Evolutionary conservation across 2,329 filamentous ascomycete species (phyloP).

Genomic region (Boeremia lycopersici): DNA sequence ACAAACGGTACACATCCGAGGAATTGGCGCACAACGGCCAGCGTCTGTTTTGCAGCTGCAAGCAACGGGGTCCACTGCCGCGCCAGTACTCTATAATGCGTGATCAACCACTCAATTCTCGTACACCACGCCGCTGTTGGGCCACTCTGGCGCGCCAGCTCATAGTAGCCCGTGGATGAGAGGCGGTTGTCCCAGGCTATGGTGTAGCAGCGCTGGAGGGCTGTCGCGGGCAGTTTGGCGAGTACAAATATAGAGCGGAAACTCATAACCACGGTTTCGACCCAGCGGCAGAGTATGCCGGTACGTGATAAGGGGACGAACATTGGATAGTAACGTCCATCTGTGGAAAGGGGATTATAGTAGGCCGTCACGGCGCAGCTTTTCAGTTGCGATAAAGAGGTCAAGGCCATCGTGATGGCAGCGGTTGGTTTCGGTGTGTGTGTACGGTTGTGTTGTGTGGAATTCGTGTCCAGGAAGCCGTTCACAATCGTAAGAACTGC

Average conservation of each 20-base stretch:
- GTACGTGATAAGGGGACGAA: background rate
- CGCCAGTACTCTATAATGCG: background rate
- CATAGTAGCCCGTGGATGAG: background rate
- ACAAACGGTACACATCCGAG: background rate
- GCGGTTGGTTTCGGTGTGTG: background rate
- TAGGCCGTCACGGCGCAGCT: background rate
- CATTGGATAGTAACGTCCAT: background rate
- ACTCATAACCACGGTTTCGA: background rate
- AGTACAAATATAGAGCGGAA: background rate
- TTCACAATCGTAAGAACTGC: background rate
- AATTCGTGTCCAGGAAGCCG: background rate
- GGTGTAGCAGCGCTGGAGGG: background rate
- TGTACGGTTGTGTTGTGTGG: background rate
- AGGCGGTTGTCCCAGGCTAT: background rate
- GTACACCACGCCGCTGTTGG: background rate
- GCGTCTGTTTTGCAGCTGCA: background rate
- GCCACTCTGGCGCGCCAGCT: background rate
- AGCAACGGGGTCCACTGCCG: background rate
- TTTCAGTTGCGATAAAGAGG: background rate
- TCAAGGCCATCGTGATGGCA: background rate
- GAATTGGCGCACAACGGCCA: background rate
- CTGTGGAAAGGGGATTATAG: background rate
- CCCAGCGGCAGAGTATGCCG: background rate
- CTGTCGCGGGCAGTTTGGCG: background rate
- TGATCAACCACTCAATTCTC: background rate